phyloP scores from a whole-genome alignment of 192 early-diverging fungal species.

The Mortierella claussenii region DNA sequence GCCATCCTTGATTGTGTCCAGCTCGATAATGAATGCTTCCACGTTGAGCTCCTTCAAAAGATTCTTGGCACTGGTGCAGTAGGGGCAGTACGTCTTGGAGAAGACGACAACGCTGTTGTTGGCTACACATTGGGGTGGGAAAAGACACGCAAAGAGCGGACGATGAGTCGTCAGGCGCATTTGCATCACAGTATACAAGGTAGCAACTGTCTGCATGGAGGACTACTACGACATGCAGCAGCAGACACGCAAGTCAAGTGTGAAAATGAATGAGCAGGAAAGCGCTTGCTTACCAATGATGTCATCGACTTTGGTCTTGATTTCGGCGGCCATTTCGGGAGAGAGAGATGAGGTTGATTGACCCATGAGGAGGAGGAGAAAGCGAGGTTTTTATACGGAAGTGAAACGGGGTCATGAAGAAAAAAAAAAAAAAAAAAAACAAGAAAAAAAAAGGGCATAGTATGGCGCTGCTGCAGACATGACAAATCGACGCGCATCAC shows the following conservation, averaged over 20 bases:
- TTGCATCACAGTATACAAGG: no score
- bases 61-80: constrained; percentile 66
- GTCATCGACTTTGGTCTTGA: constrained; percentile 55
- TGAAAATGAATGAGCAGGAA: no score
- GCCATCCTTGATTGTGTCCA: constrained; percentile 61
- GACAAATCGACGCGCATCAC: no score
- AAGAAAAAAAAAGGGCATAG: no score
- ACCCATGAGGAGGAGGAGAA: constrained; percentile 38
- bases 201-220: no score
- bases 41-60: constrained; percentile 52
- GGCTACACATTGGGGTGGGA: background rate
- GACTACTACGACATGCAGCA: no score
- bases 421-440: background rate
- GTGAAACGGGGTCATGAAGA: no score
- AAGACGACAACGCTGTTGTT: constrained; percentile 72
- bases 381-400: no score
- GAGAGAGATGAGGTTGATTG: constrained; percentile 46
- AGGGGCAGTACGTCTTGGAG: constrained; percentile 82
- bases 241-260: no score
- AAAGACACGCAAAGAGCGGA: no score
- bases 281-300: constrained; percentile 59
- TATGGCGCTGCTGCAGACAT: no score
- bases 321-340: constrained; percentile 53
- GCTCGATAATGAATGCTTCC: constrained; percentile 61
- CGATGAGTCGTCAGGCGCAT: no score